These are phyloP conservation scores for Elsinoe australis DNA, from an alignment of 2,329 filamentous ascomycete species.

Conservation along the genomic window DNA sequence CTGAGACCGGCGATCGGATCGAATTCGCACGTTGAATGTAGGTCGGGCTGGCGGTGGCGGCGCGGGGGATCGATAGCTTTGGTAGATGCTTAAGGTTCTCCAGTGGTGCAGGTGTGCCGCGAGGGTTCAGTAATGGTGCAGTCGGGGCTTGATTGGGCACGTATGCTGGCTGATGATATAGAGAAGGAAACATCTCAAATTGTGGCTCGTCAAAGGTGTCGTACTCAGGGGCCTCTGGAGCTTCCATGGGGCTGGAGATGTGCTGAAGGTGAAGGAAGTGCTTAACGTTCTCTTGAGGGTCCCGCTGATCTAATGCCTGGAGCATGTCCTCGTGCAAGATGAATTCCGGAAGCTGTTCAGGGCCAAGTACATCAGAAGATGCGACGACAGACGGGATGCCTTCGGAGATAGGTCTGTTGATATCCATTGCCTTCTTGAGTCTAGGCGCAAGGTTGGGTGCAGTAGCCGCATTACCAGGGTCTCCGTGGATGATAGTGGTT, in stretches of 20 bases:
- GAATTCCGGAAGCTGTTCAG: conserved; percentile 55
- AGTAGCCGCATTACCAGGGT: conserved; percentile 69
- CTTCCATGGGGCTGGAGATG: conserved; percentile 40
- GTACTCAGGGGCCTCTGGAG: conserved; percentile 59
- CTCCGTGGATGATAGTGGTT: conserved; percentile 67
- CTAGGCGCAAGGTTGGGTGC: conserved; percentile 45
- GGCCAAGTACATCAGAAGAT: conserved; percentile 82
- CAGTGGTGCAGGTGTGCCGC: conserved; percentile 38
- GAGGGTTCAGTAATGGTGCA: conserved; percentile 33
- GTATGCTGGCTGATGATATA: conserved; percentile 14
- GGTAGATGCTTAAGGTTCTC: conserved; percentile 50
- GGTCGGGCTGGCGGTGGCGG: conserved; percentile 33
- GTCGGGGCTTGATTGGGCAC: conserved; percentile 28
- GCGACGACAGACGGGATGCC: conserved; percentile 75
- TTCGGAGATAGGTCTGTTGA: conserved; percentile 61
- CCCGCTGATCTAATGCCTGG: conserved; percentile 59
- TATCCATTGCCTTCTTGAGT: conserved; percentile 23
- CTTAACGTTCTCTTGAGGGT: conserved; percentile 87
- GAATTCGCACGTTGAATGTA: conserved; percentile 24
- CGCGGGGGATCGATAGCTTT: conserved; percentile 48
- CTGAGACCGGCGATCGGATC: conserved; percentile 21
- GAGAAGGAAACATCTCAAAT: conserved; percentile 47
- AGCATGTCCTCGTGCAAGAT: conserved; percentile 66
- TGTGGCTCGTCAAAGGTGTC: conserved; percentile 33
- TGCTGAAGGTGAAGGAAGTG: conserved; percentile 87